Evolutionary conservation across 225 moss, liverwort and hornwort genomes (phyloP).

Genomic region (Physcomitrellopsis africana): DNA sequence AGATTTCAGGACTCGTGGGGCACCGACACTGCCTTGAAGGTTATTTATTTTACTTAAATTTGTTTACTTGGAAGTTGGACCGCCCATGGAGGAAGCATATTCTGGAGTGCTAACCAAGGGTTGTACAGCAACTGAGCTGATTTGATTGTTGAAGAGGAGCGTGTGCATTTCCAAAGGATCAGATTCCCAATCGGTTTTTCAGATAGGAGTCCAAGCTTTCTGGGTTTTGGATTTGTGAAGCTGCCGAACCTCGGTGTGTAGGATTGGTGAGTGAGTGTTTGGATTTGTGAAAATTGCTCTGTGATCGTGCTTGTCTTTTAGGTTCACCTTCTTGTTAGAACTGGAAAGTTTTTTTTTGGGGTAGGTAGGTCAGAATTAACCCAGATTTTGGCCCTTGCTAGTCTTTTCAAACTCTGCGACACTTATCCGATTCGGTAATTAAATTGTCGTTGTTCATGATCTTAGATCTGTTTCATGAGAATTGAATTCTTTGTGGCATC

Average conservation of each 20-base stretch:
- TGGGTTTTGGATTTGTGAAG: background rate
- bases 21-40: background rate
- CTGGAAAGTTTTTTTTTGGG: background rate
- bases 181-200: background rate
- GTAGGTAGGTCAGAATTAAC: background rate
- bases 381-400: background rate
- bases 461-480: background rate
- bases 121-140: background rate
- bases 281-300: background rate
- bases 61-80: background rate
- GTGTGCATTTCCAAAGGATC: background rate
- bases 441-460: background rate
- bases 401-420: background rate
- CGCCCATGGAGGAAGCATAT: background rate
- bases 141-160: background rate
- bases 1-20: background rate
- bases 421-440: background rate
- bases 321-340: background rate
- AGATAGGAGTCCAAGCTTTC: background rate
- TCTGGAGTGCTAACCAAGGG: background rate
- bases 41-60: no score
- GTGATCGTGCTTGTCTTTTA: background rate
- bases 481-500: background rate
- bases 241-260: background rate
- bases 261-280: background rate